Evolutionary conservation across 2,329 filamentous ascomycete species (phyloP).

Genomic region (Talaromyces sp.): DNA sequence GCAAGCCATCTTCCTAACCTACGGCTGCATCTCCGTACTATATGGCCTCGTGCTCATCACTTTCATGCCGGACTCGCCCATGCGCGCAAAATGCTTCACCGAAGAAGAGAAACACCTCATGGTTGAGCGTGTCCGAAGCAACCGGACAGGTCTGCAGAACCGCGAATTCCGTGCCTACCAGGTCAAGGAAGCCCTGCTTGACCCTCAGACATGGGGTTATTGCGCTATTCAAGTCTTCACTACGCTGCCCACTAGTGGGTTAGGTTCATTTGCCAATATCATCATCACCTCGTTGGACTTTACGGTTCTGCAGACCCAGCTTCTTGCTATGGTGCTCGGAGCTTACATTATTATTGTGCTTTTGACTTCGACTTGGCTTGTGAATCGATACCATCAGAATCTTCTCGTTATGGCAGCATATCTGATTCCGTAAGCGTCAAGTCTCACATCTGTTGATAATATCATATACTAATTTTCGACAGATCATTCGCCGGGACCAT

Average conservation of each 20-base stretch:
- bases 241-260: slow-evolving; percentile 68
- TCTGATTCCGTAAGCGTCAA: slow-evolving; percentile 57
- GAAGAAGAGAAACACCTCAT: slow-evolving; percentile 64
- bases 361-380: slow-evolving; percentile 63
- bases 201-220: slow-evolving; percentile 67
- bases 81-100: slow-evolving; percentile 67
- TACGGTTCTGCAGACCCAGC: slow-evolving; percentile 63
- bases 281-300: slow-evolving; percentile 71
- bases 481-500: slow-evolving; percentile 70
- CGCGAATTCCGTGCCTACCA: slow-evolving; percentile 53
- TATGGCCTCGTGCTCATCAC: slow-evolving; percentile 63
- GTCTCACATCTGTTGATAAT: background rate
- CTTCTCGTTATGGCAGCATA: slow-evolving; percentile 63
- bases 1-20: slow-evolving; percentile 66
- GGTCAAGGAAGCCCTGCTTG: slow-evolving; percentile 56
- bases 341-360: slow-evolving; percentile 70
- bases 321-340: slow-evolving; percentile 70
- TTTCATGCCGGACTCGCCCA: slow-evolving; percentile 67
- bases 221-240: slow-evolving; percentile 66
- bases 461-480: background rate
- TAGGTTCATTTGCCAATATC: slow-evolving; percentile 71
- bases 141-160: slow-evolving; percentile 62
- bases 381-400: slow-evolving; percentile 68
- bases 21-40: slow-evolving; percentile 61
- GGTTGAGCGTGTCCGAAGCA: slow-evolving; percentile 59